These are phyloP conservation scores for Tetradesmus lagerheimii DNA, from an alignment of 139 green algal species.

Conservation along the genomic window DNA sequence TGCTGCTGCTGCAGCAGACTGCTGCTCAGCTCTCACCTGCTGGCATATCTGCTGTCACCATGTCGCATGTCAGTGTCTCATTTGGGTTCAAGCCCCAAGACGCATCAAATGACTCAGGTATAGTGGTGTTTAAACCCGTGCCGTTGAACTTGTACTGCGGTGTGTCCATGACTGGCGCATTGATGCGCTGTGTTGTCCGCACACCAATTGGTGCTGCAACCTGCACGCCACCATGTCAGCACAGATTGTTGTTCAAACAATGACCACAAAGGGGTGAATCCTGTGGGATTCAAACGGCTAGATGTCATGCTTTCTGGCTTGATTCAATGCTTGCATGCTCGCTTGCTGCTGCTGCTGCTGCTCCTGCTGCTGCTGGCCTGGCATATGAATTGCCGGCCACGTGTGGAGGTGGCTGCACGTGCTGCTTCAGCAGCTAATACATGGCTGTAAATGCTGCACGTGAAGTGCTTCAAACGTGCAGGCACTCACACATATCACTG, in stretches of 20 bases:
- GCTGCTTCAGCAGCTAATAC: neutral
- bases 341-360: neutral
- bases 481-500: constrained; percentile 22
- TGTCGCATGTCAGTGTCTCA: constrained; percentile 1
- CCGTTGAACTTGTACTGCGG: constrained; percentile 37
- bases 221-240: constrained; percentile 5
- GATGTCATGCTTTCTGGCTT: too few species aligned
- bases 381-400: neutral
- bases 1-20: neutral
- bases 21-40: neutral
- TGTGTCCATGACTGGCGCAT: constrained; percentile 10
- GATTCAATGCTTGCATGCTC: neutral
- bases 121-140: constrained; percentile 25
- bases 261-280: too few species aligned
- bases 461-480: neutral
- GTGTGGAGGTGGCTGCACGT: too few species aligned
- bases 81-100: constrained; percentile 3
- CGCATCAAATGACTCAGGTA: neutral
- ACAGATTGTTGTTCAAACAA: too few species aligned
- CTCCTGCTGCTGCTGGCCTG: neutral
- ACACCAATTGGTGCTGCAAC: constrained; percentile 21
- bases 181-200: constrained; percentile 7
- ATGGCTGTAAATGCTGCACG: neutral
- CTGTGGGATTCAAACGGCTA: too few species aligned
- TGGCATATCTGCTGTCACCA: constrained; percentile 8